A percentile compares a stretch with the other conserved stretches of the same genome.
These are phyloP conservation scores for Solanum okadae DNA, from an alignment of 257 asterid species.

Conservation along the genomic window DNA sequence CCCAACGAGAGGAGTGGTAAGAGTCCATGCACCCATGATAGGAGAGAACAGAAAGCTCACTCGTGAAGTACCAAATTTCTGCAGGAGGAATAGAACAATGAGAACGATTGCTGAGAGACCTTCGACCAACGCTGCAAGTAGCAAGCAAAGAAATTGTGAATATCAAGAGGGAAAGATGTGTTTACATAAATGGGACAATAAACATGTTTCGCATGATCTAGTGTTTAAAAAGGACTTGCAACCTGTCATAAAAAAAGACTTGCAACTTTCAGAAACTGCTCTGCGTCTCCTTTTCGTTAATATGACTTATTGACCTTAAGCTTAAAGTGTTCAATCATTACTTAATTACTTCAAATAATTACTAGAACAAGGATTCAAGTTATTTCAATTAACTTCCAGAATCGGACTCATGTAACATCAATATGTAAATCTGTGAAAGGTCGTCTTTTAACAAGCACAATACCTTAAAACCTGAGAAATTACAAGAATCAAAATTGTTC, in stretches of 20 bases:
- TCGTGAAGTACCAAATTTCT: constrained; percentile 38
- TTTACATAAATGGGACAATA: background rate
- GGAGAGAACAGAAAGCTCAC: constrained; percentile 64
- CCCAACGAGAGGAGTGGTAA: constrained; percentile 43
- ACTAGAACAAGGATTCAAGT: background rate
- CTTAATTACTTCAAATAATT: background rate
- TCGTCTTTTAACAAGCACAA: background rate
- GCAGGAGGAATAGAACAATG: constrained; percentile 31
- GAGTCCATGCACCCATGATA: constrained; percentile 56
- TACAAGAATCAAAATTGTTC: background rate
- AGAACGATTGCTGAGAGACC: constrained; percentile 29
- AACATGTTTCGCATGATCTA: background rate
- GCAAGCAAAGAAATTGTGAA: background rate
- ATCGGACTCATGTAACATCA: background rate
- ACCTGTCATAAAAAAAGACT: background rate
- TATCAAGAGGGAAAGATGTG: background rate
- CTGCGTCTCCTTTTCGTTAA: background rate
- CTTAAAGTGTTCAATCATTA: background rate
- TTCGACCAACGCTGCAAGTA: constrained; percentile 27
- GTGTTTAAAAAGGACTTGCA: background rate
- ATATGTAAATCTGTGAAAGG: background rate
- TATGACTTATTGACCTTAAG: background rate
- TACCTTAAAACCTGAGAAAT: background rate
- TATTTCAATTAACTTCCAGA: background rate
- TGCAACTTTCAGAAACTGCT: background rate